Evolutionary conservation across 2,329 filamentous ascomycete species (phyloP).

Genomic region (Cephalotrichum gorgonifer): DNA sequence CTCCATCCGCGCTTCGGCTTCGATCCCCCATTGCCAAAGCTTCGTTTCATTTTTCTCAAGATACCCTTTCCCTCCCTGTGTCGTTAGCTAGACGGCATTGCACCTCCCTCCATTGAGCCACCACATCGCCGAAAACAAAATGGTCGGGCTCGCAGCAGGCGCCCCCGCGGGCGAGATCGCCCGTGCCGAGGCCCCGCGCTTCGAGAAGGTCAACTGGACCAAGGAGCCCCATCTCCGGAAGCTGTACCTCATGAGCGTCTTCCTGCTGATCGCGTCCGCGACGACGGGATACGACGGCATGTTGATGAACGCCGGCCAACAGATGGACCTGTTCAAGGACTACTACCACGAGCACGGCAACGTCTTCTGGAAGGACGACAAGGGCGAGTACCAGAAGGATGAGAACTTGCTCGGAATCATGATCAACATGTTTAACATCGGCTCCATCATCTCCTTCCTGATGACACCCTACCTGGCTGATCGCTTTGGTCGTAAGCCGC

Average conservation of each 20-base stretch:
- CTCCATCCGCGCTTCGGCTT: too few relatives aligned
- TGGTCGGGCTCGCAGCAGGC: not conserved
- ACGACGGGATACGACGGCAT: slow-evolving; percentile 54
- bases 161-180: not conserved
- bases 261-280: slow-evolving; percentile 49
- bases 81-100: too few relatives aligned
- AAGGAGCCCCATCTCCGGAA: slow-evolving; percentile 44
- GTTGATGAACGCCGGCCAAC: slow-evolving; percentile 49
- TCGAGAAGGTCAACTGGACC: slow-evolving; percentile 46
- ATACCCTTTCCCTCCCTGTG: too few relatives aligned
- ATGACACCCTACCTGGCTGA: slow-evolving; percentile 35
- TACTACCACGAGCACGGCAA: slow-evolving; percentile 27
- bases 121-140: too few relatives aligned
- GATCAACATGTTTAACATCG: slow-evolving; percentile 42
- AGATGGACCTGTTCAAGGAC: slow-evolving; percentile 40
- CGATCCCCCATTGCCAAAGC: too few relatives aligned
- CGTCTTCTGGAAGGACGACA: slow-evolving; percentile 4
- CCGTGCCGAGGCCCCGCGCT: slow-evolving; percentile 29
- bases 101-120: too few relatives aligned
- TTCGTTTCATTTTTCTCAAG: too few relatives aligned
- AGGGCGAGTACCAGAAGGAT: not conserved
- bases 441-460: slow-evolving; percentile 35
- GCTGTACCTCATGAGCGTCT: slow-evolving; percentile 40
- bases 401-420: slow-evolving; percentile 30
- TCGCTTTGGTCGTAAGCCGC: slow-evolving; percentile 27